Evolutionary conservation across 2,329 filamentous ascomycete species (phyloP), one percentile per base, ranked within the genome.

Genomic region (Fusarium phyllophilum): DNA sequence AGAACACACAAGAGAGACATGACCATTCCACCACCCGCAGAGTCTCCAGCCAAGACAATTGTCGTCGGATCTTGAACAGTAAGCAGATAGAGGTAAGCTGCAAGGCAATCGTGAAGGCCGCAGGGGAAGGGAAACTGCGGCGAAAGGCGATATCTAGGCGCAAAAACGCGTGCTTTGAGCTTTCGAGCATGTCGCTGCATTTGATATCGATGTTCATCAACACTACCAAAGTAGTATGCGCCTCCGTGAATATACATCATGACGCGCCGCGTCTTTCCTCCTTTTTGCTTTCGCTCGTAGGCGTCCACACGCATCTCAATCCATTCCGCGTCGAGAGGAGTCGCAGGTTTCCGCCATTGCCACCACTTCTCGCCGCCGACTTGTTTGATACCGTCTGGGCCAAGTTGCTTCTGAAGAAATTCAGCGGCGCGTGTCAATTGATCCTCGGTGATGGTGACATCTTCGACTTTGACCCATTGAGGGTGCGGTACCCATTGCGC

Each of bases 161-260:
- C 95, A 81, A 98, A 91, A 13, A 98, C 93, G 62, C 95, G 89
- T 24, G 95, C 96, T 82, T 96, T 95, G 69, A 99, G 87, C 84
- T 98, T 98, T 61, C 96, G 89, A 34, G 96, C 96, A 87, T 98
- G 95, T 55, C 96, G 89, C 83, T 99, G 96, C 87, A 99, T 91
- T 86, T 98, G 96, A 83, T 98, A 98, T n/a, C 96, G 91, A 85
- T 98, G 96, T 82, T 97, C 95, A 79, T 98, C 95, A 42, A 98
- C 92, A 77, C 94, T 97, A 20, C 96, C 96, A 81, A 99, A 98
- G 83, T 92, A 99, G 83, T 97, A 98, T 26, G 93, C 96, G 12
- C 96, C 96, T 20, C 96, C 96, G 79, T 98, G 96, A 29, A 98
- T 87, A 82, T 98, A 98, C 31, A 99, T 85, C 89, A 98, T 97